Conservation (phyloP, 1,139 yeast genomes). For the Yamadazyma pseudoaaseri region DNA sequence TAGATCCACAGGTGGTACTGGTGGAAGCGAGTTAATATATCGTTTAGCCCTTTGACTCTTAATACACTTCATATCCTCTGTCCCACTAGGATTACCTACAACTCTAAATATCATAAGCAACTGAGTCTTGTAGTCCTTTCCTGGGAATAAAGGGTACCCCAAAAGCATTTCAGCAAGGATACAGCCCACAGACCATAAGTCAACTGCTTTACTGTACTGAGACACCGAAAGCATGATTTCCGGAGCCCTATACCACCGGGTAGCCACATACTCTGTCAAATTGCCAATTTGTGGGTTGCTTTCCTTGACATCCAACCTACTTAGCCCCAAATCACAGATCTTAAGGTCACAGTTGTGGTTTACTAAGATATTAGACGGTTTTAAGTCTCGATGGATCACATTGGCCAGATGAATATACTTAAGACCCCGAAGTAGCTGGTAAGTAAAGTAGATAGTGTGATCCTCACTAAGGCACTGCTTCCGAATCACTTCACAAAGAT, state of each 20-base stretch:
- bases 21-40: slow-evolving; percentile 45
- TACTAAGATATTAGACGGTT: slow-evolving; percentile 37
- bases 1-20: slow-evolving; percentile 7
- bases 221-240: slow-evolving; percentile 73
- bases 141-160: slow-evolving; percentile 75
- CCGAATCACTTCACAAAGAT: slow-evolving; percentile 58
- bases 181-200: slow-evolving; percentile 80
- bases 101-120: slow-evolving; percentile 58
- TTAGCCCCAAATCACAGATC: slow-evolving; percentile 57
- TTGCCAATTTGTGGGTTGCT: slow-evolving; percentile 25
- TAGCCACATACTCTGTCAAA: slow-evolving; percentile 72
- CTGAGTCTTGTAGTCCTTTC: slow-evolving; percentile 71
- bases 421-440: slow-evolving; percentile 62
- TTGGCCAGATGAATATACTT: slow-evolving; percentile 63
- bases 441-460: slow-evolving; percentile 66
- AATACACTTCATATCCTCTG: slow-evolving; percentile 53
- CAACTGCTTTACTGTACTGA: slow-evolving; percentile 69
- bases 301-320: slow-evolving; percentile 32
- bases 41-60: slow-evolving; percentile 62
- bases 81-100: slow-evolving; percentile 58
- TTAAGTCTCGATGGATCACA: slow-evolving; percentile 41
- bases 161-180: slow-evolving; percentile 65
- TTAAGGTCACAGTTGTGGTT: slow-evolving; percentile 39
- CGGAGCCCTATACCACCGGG: slow-evolving; percentile 80
- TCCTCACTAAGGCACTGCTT: slow-evolving; percentile 53